Base-by-base conservation (phyloP, 768 basidiomycete genomes). In the Mycena amicta region DNA sequence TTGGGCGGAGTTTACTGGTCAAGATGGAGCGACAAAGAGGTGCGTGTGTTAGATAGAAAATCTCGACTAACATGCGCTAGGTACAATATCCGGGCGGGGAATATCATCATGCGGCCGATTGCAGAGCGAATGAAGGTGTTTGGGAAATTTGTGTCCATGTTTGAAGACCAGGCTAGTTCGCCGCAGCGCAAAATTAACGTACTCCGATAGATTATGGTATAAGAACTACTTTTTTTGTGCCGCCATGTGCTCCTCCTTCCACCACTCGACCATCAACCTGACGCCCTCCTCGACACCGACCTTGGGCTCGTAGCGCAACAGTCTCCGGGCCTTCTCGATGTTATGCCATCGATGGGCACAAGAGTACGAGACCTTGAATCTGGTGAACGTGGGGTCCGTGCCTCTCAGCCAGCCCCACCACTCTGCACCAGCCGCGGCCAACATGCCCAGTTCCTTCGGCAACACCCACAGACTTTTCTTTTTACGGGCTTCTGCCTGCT, bases 221-320 rank as follows among this genome's bases (percentile, higher is more conserved):
- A 52, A 31, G 33, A 37, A 25, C 56, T 58, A 55, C 50, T 52
- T 47, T 53, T 59, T 55, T 26, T 52, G 39, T 29, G 53, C 25
- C 16, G 50, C 43, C 27, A 45, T 13, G 15, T 46, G 22, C 27
- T 81, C 77, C 28, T 73, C 61, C 53, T 75, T 72, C 81, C 81
- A 83, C 80, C 78, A 82, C 80, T 82, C 87, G 3, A 93, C 83
- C 72, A 87, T 90, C 62, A 79, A 80, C 74, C 83, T 82, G 50
- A 97, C 81, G 26, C 95, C 97, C 62, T 98, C 95, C 65, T 93
- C 87, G 13, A 98, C 65, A 2, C 94, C 90, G 5, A 96, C 86
- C 57, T 92, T 75, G 0, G 97, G 97, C 71, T 95, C 93, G 73
- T 99, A 99, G 1, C 94, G 95, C 40, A 99, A 77, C 59, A 98